These are phyloP conservation scores for Gossypioides kirkii DNA, from an alignment of 345 rosid species.

Conservation along the genomic window DNA sequence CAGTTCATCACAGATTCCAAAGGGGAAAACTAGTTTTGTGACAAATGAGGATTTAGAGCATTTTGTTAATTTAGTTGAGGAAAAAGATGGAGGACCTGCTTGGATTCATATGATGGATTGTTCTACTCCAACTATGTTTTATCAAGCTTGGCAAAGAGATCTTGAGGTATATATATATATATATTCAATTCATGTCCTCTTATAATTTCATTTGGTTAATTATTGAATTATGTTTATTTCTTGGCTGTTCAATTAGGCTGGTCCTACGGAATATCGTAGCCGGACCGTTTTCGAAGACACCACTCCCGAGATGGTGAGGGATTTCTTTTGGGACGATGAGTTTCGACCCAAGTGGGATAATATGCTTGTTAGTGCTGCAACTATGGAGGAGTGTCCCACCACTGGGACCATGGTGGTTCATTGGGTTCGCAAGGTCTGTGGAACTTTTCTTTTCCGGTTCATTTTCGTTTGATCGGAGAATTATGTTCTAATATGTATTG, in stretches of 20 bases:
- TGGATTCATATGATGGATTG: conserved; percentile 99
- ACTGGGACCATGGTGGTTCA: conserved; percentile 82
- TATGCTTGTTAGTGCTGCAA: conserved; percentile 62
- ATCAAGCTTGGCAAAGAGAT: conserved; percentile 94
- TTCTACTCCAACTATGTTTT: conserved; percentile 57
- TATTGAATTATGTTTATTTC: conserved; percentile 13
- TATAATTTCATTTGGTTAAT: conserved; percentile 17
- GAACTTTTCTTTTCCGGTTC: background rate
- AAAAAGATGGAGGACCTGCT: conserved; percentile 83
- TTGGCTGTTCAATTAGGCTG: conserved; percentile 29
- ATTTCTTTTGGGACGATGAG: conserved; percentile 97
- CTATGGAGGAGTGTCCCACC: conserved; percentile 58
- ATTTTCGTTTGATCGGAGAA: conserved; percentile 9
- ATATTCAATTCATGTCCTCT: no score
- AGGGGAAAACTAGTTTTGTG: conserved; percentile 38
- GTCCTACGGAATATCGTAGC: conserved; percentile 90
- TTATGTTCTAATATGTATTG: conserved; percentile 8
- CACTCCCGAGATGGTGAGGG: conserved; percentile 81
- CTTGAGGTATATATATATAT: conserved; percentile 42
- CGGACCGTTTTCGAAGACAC: conserved; percentile 85
- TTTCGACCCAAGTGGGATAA: conserved; percentile 82
- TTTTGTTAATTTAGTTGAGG: conserved; percentile 71
- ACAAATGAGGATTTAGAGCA: conserved; percentile 59
- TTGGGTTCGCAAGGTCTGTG: conserved; percentile 87
- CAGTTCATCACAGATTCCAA: conserved; percentile 38